A percentile compares a stretch with the other conserved stretches of the same genome.
phyloP scores from a whole-genome alignment of 148 eudicot species.

The Rhododendron williamsianum region DNA sequence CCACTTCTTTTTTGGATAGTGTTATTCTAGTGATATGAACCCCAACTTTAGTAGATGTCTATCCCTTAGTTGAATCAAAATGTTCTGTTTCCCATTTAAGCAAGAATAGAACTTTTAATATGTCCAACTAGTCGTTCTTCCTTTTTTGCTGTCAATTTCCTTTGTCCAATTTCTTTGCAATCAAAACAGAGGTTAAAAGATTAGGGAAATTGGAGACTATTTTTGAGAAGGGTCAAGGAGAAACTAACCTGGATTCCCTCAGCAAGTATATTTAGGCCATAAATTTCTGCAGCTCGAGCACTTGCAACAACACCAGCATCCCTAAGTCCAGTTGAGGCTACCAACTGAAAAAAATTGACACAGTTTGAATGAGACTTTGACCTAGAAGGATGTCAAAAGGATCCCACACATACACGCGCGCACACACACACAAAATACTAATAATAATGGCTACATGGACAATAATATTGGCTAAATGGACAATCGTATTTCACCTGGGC shows the following conservation, averaged over 20 bases:
- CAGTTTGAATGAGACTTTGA: background rate
- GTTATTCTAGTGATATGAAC: background rate
- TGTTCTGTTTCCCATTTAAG: background rate
- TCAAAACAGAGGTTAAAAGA: background rate
- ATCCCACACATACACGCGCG: too few relatives aligned
- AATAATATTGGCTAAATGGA: background rate
- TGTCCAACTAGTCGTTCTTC: background rate
- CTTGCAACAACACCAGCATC: constrained; percentile 56
- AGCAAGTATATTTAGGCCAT: constrained; percentile 48
- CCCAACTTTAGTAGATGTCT: background rate
- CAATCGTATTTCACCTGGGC: constrained; percentile 34
- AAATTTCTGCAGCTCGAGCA: constrained; percentile 47
- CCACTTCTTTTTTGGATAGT: background rate
- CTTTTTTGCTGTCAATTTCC: background rate
- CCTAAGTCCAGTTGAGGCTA: constrained; percentile 37
- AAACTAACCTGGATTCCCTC: constrained; percentile 46
- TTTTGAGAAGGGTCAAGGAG: background rate
- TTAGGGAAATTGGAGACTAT: background rate
- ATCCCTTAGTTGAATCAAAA: background rate
- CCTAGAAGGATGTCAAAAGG: too few relatives aligned
- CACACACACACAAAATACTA: too few relatives aligned
- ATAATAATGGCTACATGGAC: too few relatives aligned
- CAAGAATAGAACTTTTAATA: background rate
- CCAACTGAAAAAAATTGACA: constrained; percentile 35
- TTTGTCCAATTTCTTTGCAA: background rate